A percentile compares a stretch with the other conserved stretches of the same genome.
phyloP scores from a whole-genome alignment of 2,329 filamentous ascomycete species.

The Mariannaea elegans region DNA sequence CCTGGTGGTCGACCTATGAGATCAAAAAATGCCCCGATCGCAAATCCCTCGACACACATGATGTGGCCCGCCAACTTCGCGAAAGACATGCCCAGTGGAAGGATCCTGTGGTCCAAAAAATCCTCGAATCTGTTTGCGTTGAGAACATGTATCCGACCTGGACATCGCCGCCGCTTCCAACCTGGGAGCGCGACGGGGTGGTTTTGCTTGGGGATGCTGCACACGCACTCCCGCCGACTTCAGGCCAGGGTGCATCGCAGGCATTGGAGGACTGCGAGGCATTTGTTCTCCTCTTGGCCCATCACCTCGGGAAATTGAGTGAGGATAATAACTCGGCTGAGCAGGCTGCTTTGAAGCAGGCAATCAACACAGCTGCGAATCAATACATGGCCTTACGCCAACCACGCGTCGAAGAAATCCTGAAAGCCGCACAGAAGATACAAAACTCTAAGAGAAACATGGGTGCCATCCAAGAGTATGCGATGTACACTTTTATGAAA shows the following conservation, averaged over 20 bases:
- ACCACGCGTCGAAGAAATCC: slow-evolving; percentile 11
- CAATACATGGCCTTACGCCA: slow-evolving; percentile 18
- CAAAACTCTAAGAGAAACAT: slow-evolving; percentile 18
- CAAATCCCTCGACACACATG: slow-evolving; percentile 14
- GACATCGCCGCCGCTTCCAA: slow-evolving; percentile 19
- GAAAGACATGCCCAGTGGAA: slow-evolving; percentile 18
- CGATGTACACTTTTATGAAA: slow-evolving; percentile 23
- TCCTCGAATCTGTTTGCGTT: background rate
- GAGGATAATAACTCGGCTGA: background rate
- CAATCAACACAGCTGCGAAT: slow-evolving; percentile 14
- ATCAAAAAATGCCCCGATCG: slow-evolving; percentile 18
- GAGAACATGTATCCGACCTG: slow-evolving; percentile 25
- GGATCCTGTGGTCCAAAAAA: slow-evolving; percentile 16
- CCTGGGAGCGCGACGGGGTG: slow-evolving; percentile 18
- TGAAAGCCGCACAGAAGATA: slow-evolving; percentile 21
- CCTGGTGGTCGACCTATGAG: slow-evolving; percentile 26
- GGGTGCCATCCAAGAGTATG: slow-evolving; percentile 19
- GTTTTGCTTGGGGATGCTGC: slow-evolving; percentile 20
- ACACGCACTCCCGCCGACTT: slow-evolving; percentile 20
- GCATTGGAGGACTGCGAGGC: slow-evolving; percentile 20
- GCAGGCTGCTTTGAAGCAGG: background rate
- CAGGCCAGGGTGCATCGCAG: slow-evolving; percentile 19
- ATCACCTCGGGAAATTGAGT: background rate
- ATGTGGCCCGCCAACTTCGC: slow-evolving; percentile 12
- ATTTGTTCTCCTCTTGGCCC: slow-evolving; percentile 11